These are phyloP conservation scores for Reticulascus tulasneorum DNA, from an alignment of 2,329 filamentous ascomycete species.

Conservation along the genomic window DNA sequence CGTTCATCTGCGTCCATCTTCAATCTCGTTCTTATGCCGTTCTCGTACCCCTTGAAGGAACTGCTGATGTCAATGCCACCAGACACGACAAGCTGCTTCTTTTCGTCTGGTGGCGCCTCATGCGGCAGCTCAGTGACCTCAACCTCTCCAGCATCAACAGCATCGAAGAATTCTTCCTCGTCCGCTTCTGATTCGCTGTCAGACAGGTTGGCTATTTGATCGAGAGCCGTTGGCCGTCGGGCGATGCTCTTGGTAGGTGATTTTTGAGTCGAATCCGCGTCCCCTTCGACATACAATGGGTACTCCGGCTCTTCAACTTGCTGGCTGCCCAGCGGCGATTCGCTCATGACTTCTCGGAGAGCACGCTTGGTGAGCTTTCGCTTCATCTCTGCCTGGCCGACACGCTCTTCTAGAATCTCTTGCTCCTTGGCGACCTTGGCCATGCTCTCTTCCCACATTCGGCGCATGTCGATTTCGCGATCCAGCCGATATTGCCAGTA, in stretches of 20 bases:
- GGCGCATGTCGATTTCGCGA: constrained; percentile 83
- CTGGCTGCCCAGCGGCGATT: constrained; percentile 23
- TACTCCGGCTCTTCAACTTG: constrained; percentile 27
- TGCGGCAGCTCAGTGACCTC: constrained; percentile 67
- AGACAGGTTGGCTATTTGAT: constrained; percentile 69
- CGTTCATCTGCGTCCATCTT: constrained; percentile 90
- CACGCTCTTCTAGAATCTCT: constrained; percentile 80
- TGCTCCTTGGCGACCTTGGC: constrained; percentile 93
- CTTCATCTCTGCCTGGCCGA: constrained; percentile 88
- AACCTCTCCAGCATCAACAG: constrained; percentile 88
- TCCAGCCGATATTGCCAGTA: constrained; percentile 97
- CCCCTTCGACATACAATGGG: too few relatives aligned
- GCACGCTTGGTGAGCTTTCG: constrained; percentile 85
- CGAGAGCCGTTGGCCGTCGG: constrained; percentile 62
- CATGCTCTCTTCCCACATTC: constrained; percentile 99
- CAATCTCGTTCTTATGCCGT: constrained; percentile 72
- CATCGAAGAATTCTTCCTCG: constrained; percentile 89
- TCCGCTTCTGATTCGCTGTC: constrained; percentile 79
- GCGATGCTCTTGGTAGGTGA: constrained; percentile 37
- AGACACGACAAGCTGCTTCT: constrained; percentile 41
- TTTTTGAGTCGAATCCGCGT: constrained; percentile 26
- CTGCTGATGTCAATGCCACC: constrained; percentile 62
- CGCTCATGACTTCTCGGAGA: constrained; percentile 71
- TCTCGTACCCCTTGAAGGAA: constrained; percentile 88
- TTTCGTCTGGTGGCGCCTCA: constrained; percentile 30